Conservation (phyloP, 257 asterid genomes). For the Buddleja alternifolia region DNA sequence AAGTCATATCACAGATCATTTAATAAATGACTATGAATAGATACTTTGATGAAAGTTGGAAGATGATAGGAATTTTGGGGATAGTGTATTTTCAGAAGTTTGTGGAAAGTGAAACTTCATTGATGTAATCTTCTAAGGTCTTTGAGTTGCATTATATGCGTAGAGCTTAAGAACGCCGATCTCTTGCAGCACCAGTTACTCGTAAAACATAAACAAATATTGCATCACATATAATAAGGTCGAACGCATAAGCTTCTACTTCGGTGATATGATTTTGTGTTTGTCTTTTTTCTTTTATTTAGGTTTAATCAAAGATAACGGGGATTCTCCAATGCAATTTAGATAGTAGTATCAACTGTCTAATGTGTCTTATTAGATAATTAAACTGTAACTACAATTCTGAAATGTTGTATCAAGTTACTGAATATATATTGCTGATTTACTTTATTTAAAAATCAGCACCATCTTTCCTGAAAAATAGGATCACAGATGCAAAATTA, state of each 20-base stretch:
- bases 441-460: neutral
- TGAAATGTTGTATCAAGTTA: neutral
- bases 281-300: neutral
- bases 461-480: neutral
- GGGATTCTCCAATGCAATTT: neutral
- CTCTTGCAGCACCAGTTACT: neutral
- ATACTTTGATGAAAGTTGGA: too few relatives aligned
- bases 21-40: too few relatives aligned
- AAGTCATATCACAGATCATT: too few relatives aligned
- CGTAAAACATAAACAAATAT: constrained; percentile 3
- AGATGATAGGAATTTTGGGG: neutral
- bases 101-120: constrained; percentile 2
- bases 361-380: neutral
- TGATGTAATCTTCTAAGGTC: neutral
- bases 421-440: neutral
- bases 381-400: neutral
- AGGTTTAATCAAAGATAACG: constrained; percentile 8
- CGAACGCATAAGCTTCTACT: neutral
- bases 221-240: constrained; percentile 1
- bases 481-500: neutral
- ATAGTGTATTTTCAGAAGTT: constrained; percentile 7
- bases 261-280: neutral
- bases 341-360: neutral
- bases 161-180: neutral
- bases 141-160: neutral